Evolutionary conservation across 805 yeast genomes (phyloP).

Genomic region (Torulaspora franciscae): DNA sequence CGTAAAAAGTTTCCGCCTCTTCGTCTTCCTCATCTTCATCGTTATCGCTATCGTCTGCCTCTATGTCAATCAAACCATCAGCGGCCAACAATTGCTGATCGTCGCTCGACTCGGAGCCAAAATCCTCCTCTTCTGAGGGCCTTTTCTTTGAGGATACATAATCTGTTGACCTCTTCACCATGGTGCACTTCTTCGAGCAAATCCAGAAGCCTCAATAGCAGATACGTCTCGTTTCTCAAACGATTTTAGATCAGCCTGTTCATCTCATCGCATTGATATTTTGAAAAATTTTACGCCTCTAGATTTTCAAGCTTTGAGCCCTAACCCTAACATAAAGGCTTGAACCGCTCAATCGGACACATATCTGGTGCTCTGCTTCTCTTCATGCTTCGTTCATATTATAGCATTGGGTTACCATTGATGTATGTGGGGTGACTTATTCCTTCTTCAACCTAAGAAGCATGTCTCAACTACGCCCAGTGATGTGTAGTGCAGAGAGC

Average conservation of each 20-base stretch:
- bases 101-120: slow-evolving; percentile 28
- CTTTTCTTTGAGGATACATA: slow-evolving; percentile 21
- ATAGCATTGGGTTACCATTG: too few relatives aligned
- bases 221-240: background rate
- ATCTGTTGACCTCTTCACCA: slow-evolving; percentile 9
- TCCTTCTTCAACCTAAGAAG: too few relatives aligned
- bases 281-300: slow-evolving; percentile 11
- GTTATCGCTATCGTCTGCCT: slow-evolving; percentile 21
- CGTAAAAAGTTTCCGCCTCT: slow-evolving; percentile 44
- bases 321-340: slow-evolving; percentile 1
- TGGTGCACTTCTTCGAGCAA: background rate
- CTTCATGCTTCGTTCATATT: too few relatives aligned
- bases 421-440: too few relatives aligned
- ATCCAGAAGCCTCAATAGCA: background rate
- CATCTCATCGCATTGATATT: slow-evolving; percentile 23
- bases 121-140: slow-evolving; percentile 31
- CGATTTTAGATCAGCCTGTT: slow-evolving; percentile 6
- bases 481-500: too few relatives aligned
- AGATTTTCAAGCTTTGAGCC: slow-evolving; percentile 1
- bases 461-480: too few relatives aligned
- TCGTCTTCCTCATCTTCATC: slow-evolving; percentile 19
- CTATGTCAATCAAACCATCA: slow-evolving; percentile 27
- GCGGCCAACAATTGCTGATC: slow-evolving; percentile 20
- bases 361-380: too few relatives aligned
- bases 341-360: background rate